These are phyloP conservation scores for Chlorella vulgaris DNA, from an alignment of 139 green algal genomes.

Conservation along the genomic window DNA sequence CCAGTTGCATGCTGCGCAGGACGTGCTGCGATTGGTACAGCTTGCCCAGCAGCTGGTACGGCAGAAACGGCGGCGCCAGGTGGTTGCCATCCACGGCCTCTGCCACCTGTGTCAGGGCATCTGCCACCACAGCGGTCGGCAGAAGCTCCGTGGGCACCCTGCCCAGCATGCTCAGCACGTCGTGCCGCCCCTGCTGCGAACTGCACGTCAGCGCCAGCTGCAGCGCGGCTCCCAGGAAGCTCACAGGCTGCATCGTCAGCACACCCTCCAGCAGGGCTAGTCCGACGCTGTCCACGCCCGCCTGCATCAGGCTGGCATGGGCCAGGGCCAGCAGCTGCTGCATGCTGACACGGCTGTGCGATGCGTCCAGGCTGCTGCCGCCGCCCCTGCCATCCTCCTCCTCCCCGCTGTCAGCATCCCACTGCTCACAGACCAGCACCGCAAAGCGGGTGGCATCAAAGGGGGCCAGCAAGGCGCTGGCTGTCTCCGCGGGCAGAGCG, in stretches of 20 bases:
- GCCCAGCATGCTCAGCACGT: conserved; percentile 35
- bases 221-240: conserved; percentile 37
- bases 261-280: conserved; percentile 41
- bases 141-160: conserved; percentile 36
- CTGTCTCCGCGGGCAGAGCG: background rate
- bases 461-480: conserved; percentile 13
- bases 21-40: conserved; percentile 14
- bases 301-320: conserved; percentile 16
- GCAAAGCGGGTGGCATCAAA: conserved; percentile 42
- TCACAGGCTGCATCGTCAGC: conserved; percentile 30
- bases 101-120: conserved; percentile 31
- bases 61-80: conserved; percentile 13
- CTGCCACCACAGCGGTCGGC: conserved; percentile 2
- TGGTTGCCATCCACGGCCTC: conserved; percentile 13
- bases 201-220: conserved; percentile 31
- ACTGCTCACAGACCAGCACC: conserved; percentile 28
- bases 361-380: too few species aligned
- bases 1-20: conserved; percentile 7
- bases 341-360: background rate
- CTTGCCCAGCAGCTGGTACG: conserved; percentile 16
- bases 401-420: background rate
- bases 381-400: background rate
- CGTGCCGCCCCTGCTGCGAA: background rate
- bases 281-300: conserved; percentile 21
- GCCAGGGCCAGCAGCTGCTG: conserved; percentile 39